Percentiles rank a stretch among this genome's conserved stretches.
Conservation (phyloP, 2,329 filamentous ascomycete genomes). For the Colletotrichum camelliae region DNA sequence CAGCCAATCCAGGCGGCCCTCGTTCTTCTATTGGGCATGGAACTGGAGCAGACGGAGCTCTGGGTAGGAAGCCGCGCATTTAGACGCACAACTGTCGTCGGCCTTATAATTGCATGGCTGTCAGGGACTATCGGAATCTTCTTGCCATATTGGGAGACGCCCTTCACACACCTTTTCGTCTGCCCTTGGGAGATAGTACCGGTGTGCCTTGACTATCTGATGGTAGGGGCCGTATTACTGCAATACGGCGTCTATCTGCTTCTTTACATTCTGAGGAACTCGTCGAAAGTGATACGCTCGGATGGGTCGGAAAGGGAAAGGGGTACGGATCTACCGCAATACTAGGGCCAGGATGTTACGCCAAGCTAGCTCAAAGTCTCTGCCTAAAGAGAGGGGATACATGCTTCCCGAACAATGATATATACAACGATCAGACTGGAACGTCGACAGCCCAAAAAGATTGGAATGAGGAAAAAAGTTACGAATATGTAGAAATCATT, state of each 20-base stretch:
- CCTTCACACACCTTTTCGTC: neutral
- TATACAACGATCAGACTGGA: neutral
- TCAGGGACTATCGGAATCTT: neutral
- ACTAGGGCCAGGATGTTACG: neutral
- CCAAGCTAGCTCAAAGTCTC: neutral
- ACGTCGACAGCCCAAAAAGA: accelerated
- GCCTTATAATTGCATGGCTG: neutral
- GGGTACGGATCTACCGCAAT: neutral
- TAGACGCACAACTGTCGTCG: neutral
- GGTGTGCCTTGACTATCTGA: neutral
- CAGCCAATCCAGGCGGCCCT: neutral
- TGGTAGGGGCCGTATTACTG: neutral
- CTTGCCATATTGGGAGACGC: neutral
- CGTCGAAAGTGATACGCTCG: too few species aligned
- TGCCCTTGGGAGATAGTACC: neutral
- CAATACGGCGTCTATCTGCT: neutral
- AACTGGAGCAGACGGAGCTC: neutral
- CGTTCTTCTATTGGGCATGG: neutral
- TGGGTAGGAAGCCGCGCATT: accelerated
- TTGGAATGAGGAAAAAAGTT: neutral
- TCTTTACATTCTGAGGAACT: neutral
- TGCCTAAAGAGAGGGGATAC: neutral
- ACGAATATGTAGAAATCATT: neutral
- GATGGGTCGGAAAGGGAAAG: neutral
- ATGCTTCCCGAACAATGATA: neutral